These are phyloP conservation scores for Phaffia tasmanica DNA, from an alignment of 768 basidiomycete genomes.

Conservation along the genomic window DNA sequence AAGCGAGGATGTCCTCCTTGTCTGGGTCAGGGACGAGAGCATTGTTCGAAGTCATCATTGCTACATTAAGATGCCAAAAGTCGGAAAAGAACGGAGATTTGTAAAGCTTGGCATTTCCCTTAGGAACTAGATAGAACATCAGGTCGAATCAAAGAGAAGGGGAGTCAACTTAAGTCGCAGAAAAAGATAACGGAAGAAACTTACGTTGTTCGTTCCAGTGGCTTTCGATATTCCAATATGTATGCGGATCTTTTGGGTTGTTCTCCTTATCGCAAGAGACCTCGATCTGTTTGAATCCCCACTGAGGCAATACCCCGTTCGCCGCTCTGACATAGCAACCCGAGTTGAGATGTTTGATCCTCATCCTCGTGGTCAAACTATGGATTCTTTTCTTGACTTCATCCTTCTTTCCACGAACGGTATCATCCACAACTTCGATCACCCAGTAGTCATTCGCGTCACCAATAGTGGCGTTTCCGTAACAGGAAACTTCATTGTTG, in stretches of 20 bases:
- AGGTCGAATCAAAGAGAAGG: not conserved
- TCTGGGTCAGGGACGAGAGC: slow-evolving; percentile 94
- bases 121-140: slow-evolving; percentile 50
- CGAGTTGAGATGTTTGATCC: slow-evolving; percentile 63
- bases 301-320: slow-evolving; percentile 80
- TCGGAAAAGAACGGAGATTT: slow-evolving; percentile 85
- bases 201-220: slow-evolving; percentile 90
- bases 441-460: slow-evolving; percentile 83
- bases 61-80: slow-evolving; percentile 98
- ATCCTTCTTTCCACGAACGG: slow-evolving; percentile 48
- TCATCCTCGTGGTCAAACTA: slow-evolving; percentile 77
- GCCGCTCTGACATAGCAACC: slow-evolving; percentile 86
- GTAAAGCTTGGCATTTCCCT: slow-evolving; percentile 72
- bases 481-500: slow-evolving; percentile 84
- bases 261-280: slow-evolving; percentile 87
- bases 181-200: slow-evolving; percentile 37
- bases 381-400: slow-evolving; percentile 57
- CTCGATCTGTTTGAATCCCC: slow-evolving; percentile 99
- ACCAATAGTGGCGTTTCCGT: slow-evolving; percentile 80
- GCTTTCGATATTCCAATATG: slow-evolving; percentile 96
- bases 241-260: slow-evolving; percentile 64
- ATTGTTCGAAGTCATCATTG: slow-evolving; percentile 99
- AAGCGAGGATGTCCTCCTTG: slow-evolving; percentile 95
- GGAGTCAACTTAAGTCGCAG: not conserved
- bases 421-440: slow-evolving; percentile 87